A percentile compares a stretch with the other conserved stretches of the same genome.
These are phyloP conservation scores for Lagenidium sp. DNA, from an alignment of 352 stramenopile species.

Conservation along the genomic window DNA sequence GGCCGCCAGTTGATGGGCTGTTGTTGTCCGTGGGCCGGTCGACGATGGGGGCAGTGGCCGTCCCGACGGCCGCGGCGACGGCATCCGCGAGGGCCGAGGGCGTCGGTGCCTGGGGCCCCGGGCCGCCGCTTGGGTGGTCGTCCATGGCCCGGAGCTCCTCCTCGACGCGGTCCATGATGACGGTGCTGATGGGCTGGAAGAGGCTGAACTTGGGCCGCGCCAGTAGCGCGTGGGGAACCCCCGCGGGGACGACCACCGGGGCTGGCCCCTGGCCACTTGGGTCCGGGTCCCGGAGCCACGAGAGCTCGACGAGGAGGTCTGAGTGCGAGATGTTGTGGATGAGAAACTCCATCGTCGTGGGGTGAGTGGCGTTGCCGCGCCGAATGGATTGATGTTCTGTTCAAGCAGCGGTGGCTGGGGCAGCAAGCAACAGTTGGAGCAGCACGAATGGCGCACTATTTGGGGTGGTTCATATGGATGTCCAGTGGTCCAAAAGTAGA, in stretches of 20 bases:
- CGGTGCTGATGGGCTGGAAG: constrained; percentile 71
- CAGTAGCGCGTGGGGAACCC: constrained; percentile 44
- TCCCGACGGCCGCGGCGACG: constrained; percentile 4
- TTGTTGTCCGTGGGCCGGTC: constrained; percentile 39
- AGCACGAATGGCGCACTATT: too few relatives aligned
- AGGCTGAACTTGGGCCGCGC: constrained; percentile 84
- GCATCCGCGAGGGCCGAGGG: background rate
- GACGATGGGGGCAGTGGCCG: constrained; percentile 18
- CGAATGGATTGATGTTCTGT: too few relatives aligned
- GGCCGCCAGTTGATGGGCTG: too few relatives aligned
- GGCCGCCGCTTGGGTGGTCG: background rate
- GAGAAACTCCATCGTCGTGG: constrained; percentile 92
- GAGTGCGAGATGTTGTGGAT: constrained; percentile 97
- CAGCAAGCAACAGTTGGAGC: too few relatives aligned
- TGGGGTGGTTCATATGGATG: too few relatives aligned
- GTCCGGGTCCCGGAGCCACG: constrained; percentile 45
- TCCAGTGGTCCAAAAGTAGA: too few relatives aligned
- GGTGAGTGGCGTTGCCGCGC: too few relatives aligned
- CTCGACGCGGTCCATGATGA: constrained; percentile 60
- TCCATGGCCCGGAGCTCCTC: constrained; percentile 20
- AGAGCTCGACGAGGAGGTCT: constrained; percentile 91
- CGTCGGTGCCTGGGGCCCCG: background rate
- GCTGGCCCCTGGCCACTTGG: too few relatives aligned
- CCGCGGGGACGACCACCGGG: too few relatives aligned
- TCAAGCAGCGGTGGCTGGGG: too few relatives aligned